Base-by-base conservation (phyloP, 768 basidiomycete species). In the Collybia sordida region DNA sequence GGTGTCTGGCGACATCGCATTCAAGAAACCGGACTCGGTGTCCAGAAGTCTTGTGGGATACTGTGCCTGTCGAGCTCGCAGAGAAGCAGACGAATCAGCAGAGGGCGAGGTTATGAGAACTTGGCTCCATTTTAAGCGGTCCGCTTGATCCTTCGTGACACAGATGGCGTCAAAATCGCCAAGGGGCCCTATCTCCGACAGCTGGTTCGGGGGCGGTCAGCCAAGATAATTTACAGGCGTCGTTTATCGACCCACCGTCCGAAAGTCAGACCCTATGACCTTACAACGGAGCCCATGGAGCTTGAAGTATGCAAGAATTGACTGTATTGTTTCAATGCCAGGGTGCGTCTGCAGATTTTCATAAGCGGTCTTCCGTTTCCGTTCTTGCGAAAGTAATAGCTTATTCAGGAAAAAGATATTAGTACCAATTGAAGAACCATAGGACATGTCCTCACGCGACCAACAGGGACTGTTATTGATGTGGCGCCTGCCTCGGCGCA, bases 401-500 rank as follows among this genome's bases (percentile, higher is more conserved):
- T 79, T 52, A 31, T 44, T 43, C 27, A 19, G 15, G 27, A 47
- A 35, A 46, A 41, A 42, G 45, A 5, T 40, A 39, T 45, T 19
- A 46, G 42, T 17, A 23, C 23, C 3, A n/a, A 37, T 38, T 23
- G n/a, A 17, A 31, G 42, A 31, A 42, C 9, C 12, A 38, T 11
- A 34, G 37, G 15, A 40, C 42, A 31, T 17, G n/a, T 12, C 61
- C 81, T 66, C 49, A 83, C 85, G 53, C 66, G 65, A 22, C 66
- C 68, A 44, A 83, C 74, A 34, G 75, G 67, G 57, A 86, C 72
- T 22, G 75, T 78, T 24, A 85, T 64, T 41, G 72, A 63, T 4
- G 68, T 66, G 17, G 78, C 75, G 2, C 73, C 72, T 6, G 82
- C 73, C 55, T 79, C 79, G 22, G 75, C 73, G 51, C 85, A 86